Conservation (phyloP, 495 filamentous ascomycete genomes). For the Pyronema domesticum region DNA sequence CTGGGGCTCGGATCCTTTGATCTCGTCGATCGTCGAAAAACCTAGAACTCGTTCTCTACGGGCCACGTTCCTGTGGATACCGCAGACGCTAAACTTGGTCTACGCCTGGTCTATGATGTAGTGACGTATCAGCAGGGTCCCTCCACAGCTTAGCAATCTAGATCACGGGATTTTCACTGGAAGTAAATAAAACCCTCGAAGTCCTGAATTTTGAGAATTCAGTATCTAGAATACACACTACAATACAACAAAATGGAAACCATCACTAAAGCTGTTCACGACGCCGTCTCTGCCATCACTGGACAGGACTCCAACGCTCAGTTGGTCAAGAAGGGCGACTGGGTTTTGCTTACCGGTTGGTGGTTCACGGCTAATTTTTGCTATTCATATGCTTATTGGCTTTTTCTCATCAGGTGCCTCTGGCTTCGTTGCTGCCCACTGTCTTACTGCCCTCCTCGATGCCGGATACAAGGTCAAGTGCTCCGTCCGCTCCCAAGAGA, state of each 20-base stretch:
- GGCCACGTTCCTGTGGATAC: too few species aligned
- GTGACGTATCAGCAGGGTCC: too few species aligned
- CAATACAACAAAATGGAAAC: not conserved
- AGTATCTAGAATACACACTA: too few species aligned
- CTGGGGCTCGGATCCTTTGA: too few species aligned
- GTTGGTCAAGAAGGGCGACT: not conserved
- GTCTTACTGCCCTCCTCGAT: constrained; percentile 6
- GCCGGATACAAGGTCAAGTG: constrained; percentile 43
- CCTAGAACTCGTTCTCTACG: too few species aligned
- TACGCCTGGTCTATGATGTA: too few species aligned
- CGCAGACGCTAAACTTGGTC: too few species aligned
- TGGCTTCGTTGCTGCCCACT: constrained; percentile 44
- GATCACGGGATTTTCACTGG: too few species aligned
- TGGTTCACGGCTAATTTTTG: not conserved
- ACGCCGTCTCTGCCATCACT: not conserved
- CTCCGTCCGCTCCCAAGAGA: constrained; percentile 62
- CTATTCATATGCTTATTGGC: not conserved
- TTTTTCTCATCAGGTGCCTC: constrained; percentile 31
- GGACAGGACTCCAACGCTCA: not conserved
- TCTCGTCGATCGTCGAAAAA: too few species aligned
- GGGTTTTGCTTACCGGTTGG: constrained; percentile 1
- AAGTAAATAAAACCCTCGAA: too few species aligned
- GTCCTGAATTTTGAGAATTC: too few species aligned
- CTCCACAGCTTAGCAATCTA: too few species aligned
- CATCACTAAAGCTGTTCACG: not conserved